phyloP scores from a whole-genome alignment of 1,284 basidiomycete genomes.

The Naganishia sp. region DNA sequence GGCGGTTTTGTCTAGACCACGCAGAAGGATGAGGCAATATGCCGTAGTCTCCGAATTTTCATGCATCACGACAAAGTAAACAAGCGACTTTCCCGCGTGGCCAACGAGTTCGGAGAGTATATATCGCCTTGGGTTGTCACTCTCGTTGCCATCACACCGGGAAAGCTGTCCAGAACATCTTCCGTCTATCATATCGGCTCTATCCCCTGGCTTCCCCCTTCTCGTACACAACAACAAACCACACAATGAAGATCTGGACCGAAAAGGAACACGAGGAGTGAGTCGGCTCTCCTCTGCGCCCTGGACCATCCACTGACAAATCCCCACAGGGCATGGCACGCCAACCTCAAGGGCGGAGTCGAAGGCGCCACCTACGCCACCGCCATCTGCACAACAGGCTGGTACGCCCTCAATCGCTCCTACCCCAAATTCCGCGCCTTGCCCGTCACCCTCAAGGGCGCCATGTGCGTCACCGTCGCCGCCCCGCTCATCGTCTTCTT shows the following conservation, averaged over 20 bases:
- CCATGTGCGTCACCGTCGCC: conserved; percentile 67
- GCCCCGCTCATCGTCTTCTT: conserved; percentile 71
- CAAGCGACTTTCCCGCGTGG: conserved; percentile 15
- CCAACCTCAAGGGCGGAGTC: conserved; percentile 45
- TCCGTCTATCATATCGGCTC: too few relatives aligned
- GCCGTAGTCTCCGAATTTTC: conserved; percentile 24
- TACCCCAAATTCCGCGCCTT: conserved; percentile 68
- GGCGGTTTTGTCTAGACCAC: neutral
- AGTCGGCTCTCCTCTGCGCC: neutral
- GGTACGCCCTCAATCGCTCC: conserved; percentile 62
- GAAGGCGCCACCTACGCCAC: conserved; percentile 43
- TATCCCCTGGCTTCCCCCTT: too few relatives aligned
- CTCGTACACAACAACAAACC: too few relatives aligned
- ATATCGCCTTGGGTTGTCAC: conserved; percentile 4
- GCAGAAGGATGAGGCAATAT: neutral
- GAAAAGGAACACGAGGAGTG: conserved; percentile 23
- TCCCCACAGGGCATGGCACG: conserved; percentile 38
- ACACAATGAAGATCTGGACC: conserved; percentile 2
- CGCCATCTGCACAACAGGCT: conserved; percentile 57
- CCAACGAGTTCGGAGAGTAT: neutral
- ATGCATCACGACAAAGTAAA: conserved; percentile 23
- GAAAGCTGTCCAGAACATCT: too few relatives aligned
- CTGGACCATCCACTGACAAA: neutral
- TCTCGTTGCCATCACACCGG: too few relatives aligned
- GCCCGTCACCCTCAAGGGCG: conserved; percentile 71